Evolutionary conservation across 306 rosid genomes (phyloP).

Genomic region (Gastrolobium villosum): DNA sequence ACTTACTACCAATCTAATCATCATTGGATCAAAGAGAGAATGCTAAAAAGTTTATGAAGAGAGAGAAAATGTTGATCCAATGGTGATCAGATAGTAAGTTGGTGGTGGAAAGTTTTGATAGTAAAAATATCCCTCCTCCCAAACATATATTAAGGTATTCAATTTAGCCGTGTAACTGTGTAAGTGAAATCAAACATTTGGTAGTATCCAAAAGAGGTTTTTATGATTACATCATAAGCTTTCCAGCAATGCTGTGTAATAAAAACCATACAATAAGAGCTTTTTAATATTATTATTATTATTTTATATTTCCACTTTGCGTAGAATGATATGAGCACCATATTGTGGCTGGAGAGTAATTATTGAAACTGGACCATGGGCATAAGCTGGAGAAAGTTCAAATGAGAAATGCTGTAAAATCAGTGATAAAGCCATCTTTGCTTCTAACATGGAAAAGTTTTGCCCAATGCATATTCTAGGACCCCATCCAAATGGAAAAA

Average conservation of each 20-base stretch:
- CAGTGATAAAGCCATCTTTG: conserved; percentile 50
- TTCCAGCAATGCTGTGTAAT: background rate
- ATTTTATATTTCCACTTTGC: conserved; percentile 30
- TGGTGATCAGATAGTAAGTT: no score
- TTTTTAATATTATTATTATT: background rate
- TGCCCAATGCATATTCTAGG: conserved; percentile 74
- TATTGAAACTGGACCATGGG: conserved; percentile 42
- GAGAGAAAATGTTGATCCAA: no score
- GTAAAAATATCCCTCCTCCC: no score
- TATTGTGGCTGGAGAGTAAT: conserved; percentile 47
- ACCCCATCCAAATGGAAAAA: conserved; percentile 73
- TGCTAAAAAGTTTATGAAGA: no score
- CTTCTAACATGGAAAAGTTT: conserved; percentile 58
- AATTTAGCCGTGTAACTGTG: background rate
- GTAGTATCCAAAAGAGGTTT: background rate
- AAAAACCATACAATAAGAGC: background rate
- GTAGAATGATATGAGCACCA: conserved; percentile 55
- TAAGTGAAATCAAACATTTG: background rate
- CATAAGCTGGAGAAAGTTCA: conserved; percentile 56
- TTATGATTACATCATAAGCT: background rate
- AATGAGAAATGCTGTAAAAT: conserved; percentile 57
- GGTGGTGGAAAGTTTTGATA: no score
- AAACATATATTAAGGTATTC: background rate
- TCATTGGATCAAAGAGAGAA: no score
- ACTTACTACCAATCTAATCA: no score